Conservation (phyloP, 306 rosid species). For the Phaseolus lunatus region DNA sequence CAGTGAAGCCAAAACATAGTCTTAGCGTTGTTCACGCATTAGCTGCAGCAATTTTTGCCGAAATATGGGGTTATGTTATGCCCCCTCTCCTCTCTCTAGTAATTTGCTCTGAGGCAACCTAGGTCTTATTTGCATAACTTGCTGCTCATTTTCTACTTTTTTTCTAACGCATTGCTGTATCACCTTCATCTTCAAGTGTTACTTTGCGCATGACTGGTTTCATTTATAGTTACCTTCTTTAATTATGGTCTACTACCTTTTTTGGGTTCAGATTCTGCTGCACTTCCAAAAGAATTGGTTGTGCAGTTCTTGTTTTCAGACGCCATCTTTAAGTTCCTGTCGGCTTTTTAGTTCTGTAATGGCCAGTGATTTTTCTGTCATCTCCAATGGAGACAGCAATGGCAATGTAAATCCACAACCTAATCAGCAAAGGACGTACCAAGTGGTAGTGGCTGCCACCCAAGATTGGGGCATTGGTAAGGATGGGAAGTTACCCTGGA, state of each 20-base stretch:
- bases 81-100: not conserved
- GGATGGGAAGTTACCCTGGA: slow-evolving; percentile 92
- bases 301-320: slow-evolving; percentile 53
- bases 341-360: slow-evolving; percentile 51
- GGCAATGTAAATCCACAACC: slow-evolving; percentile 57
- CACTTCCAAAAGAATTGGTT: slow-evolving; percentile 58
- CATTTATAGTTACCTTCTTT: slow-evolving; percentile 12
- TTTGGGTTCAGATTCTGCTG: slow-evolving; percentile 55
- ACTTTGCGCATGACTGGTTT: not conserved
- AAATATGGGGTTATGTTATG: not conserved
- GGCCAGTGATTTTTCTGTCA: slow-evolving; percentile 64
- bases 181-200: slow-evolving; percentile 1
- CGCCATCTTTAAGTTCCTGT: slow-evolving; percentile 35
- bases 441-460: slow-evolving; percentile 95
- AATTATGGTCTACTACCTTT: not conserved
- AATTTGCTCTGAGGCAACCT: not conserved
- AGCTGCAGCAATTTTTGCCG: slow-evolving; percentile 3
- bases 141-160: not conserved
- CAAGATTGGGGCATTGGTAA: slow-evolving; percentile 85
- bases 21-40: not conserved
- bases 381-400: slow-evolving; percentile 41
- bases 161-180: not conserved
- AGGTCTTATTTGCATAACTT: not conserved
- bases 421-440: slow-evolving; percentile 75
- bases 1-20: slow-evolving; percentile 2